Base-by-base conservation (phyloP, 441 rosid species). In the Gossypium trilobum region DNA sequence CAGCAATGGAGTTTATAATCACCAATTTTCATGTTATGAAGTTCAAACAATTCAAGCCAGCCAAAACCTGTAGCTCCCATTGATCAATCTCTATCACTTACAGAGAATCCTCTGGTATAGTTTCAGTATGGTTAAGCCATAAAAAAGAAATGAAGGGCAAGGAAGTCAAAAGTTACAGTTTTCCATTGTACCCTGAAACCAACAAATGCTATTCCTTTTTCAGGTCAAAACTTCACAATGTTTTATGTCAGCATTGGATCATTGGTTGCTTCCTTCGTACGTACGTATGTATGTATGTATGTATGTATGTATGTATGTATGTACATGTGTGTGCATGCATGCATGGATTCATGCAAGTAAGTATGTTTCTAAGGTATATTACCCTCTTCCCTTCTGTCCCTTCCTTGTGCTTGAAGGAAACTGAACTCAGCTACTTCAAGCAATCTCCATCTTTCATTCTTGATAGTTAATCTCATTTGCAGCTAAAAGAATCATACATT, bases 401-500 rank as follows among this genome's bases (percentile, higher is more conserved):
- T 29, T 65, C 25, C 20, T 44, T 8, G 60, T 27, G 46, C 14
- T 68, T 68, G 8, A 14, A 25, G 31, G 22, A 50, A 33, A 27
- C 20, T 14, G 44, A 50, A 56, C 42, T 14, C 44, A n/a, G 46
- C 71, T n/a, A 2, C 39, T 14, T 46, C 23, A n/a, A 66, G 56
- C 59, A 14, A 51, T 14, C n/a, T 27, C 46, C 8, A 51, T 25
- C 0, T 67, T 67, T 27, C 20, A n/a, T 67, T 48, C 39, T 48
- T n/a, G 39, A 5, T 23, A 22, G 57, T 46, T 66, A 9, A 48
- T 67, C n/a, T 67, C 57, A 48, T 46, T 39, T 50, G 39, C 71
- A 67, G 58, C 57, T 67, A 67, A 48, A 67, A 51, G 22, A 68
- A 27, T 51, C 61, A 68, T 8, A 29, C 8, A 68, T 52, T 0